Conservation (phyloP, 2,329 filamentous ascomycete genomes). For the Colletotrichum spinosum region DNA sequence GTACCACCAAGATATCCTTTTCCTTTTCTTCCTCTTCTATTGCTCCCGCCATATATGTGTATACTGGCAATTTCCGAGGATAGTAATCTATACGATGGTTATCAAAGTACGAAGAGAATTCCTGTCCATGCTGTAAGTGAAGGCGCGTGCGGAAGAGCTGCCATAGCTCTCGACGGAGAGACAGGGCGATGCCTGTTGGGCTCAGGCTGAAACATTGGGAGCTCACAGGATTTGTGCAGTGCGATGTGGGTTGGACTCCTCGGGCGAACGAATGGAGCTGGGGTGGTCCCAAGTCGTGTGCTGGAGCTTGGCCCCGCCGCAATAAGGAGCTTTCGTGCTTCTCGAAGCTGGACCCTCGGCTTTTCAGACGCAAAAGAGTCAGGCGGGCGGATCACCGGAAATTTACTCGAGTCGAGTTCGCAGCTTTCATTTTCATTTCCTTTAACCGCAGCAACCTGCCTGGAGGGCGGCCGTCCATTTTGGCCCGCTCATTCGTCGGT, state of each 20-base stretch:
- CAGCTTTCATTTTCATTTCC: not conserved
- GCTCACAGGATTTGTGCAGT: slow-evolving; percentile 2
- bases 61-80: slow-evolving; percentile 29
- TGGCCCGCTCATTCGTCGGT: slow-evolving; percentile 5
- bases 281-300: slow-evolving; percentile 26
- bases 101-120: not conserved
- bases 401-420: not conserved
- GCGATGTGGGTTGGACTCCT: too few species aligned
- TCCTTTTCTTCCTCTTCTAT: slow-evolving; percentile 36
- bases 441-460: not conserved
- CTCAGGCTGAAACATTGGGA: slow-evolving; percentile 21
- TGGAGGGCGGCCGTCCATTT: too few species aligned
- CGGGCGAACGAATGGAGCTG: slow-evolving; percentile 10
- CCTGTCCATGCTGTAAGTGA: not conserved
- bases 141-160: not conserved
- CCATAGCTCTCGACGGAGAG: not conserved
- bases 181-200: slow-evolving; percentile 29
- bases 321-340: slow-evolving; percentile 17
- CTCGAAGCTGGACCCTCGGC: slow-evolving; percentile 28
- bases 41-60: slow-evolving; percentile 34
- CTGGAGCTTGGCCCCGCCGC: slow-evolving; percentile 27
- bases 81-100: slow-evolving; percentile 31
- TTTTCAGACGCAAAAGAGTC: slow-evolving; percentile 7
- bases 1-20: slow-evolving; percentile 39
- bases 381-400: slow-evolving; percentile 9